Evolutionary conservation across 208 protist genomes (phyloP).

Genomic region (Ichthyophonus hoferi): DNA sequence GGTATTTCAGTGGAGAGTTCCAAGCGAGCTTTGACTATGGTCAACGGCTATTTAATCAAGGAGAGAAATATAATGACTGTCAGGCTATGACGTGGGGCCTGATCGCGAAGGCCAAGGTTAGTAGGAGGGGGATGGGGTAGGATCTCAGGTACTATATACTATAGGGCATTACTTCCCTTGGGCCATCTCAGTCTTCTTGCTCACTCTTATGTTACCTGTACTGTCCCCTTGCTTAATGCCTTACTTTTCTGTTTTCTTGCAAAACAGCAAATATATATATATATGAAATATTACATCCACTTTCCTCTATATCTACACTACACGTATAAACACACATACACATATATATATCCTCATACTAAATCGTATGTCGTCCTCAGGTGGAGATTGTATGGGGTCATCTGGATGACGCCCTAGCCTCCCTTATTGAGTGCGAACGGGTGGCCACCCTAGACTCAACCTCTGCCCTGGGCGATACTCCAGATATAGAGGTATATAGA

Average conservation of each 20-base stretch:
- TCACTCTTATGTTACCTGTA: no score
- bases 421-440: background rate
- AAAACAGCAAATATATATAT: no score
- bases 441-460: background rate
- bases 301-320: no score
- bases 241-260: no score
- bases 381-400: background rate
- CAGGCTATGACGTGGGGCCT: background rate
- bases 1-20: background rate
- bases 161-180: no score
- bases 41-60: background rate
- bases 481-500: background rate
- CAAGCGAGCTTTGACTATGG: background rate
- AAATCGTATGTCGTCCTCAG: no score
- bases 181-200: no score
- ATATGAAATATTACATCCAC: no score
- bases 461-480: background rate
- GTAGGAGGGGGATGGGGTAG: background rate
- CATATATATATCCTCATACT: background rate
- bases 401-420: background rate
- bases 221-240: no score
- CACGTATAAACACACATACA: background rate
- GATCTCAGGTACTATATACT: no score
- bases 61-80: background rate
- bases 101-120: background rate